These are phyloP conservation scores for Leccinum griseonigrum DNA, from an alignment of 1,284 basidiomycete genomes.

Conservation along the genomic window DNA sequence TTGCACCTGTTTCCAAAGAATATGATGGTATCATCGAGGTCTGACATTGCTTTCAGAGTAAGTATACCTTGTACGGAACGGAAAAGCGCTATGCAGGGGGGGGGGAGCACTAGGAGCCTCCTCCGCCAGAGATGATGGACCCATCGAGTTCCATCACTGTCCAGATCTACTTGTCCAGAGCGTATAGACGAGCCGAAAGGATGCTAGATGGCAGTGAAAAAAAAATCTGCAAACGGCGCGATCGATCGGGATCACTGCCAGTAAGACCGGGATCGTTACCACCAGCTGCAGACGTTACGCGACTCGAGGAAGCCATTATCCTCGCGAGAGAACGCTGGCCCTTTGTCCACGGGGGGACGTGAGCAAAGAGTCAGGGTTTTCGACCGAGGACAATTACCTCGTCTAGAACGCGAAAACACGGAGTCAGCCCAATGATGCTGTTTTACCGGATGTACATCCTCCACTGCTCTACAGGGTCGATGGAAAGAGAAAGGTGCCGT, in stretches of 20 bases:
- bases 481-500: background rate
- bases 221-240: background rate
- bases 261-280: background rate
- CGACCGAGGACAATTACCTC: background rate
- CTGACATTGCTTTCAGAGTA: no score
- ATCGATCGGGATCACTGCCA: background rate
- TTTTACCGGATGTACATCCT: background rate
- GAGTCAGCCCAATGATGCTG: background rate
- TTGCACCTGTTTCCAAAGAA: no score
- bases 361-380: background rate
- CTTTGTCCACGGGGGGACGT: background rate
- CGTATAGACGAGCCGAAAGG: background rate
- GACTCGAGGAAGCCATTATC: background rate
- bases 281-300: background rate
- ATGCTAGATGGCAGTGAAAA: background rate
- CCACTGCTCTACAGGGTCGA: background rate
- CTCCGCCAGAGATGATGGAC: background rate
- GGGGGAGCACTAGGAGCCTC: background rate
- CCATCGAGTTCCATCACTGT: background rate
- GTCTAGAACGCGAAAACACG: background rate
- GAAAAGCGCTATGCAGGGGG: background rate
- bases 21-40: no score
- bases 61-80: background rate
- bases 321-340: background rate
- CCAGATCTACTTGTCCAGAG: background rate